Percentiles rank a stretch among this genome's conserved stretches.
Conservation (phyloP, 495 filamentous ascomycete genomes). For the Astrothelium subdiscretum region DNA sequence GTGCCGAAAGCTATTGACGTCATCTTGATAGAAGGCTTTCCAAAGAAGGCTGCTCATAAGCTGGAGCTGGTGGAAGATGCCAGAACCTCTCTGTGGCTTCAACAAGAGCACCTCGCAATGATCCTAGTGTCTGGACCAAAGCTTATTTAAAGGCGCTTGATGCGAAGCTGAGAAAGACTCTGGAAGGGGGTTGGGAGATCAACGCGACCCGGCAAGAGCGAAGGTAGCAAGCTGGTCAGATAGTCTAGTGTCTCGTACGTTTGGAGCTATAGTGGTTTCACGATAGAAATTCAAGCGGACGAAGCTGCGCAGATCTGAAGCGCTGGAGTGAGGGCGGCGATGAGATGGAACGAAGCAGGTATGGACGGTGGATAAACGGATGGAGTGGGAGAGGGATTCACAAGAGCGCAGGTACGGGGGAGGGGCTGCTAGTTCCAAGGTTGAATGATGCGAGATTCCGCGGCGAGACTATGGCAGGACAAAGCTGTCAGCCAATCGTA, state of each 20-base stretch:
- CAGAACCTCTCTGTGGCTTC: conserved; percentile 50
- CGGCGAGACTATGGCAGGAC: neutral
- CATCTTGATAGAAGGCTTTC: conserved; percentile 91
- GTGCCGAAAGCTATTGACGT: conserved; percentile 81
- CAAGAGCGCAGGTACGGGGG: neutral
- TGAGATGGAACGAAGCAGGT: neutral
- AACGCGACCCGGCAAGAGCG: neutral
- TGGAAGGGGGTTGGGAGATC: neutral
- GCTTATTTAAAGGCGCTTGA: conserved; percentile 62
- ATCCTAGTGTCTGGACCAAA: conserved; percentile 65
- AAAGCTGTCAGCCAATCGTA: neutral
- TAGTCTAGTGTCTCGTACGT: neutral
- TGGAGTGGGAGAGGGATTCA: neutral
- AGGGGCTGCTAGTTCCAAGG: neutral
- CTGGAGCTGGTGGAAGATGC: conserved; percentile 33
- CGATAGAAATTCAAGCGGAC: neutral
- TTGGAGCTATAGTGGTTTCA: neutral
- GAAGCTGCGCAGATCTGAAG: neutral
- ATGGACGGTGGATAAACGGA: neutral
- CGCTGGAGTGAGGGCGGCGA: neutral
- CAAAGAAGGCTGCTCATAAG: conserved; percentile 96
- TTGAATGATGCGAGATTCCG: neutral
- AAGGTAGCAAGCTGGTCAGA: neutral
- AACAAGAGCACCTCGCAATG: conserved; percentile 70
- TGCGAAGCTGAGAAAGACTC: conserved; percentile 18